Percentiles rank a stretch among this genome's conserved stretches.
Evolutionary conservation across 2,329 filamentous ascomycete species (phyloP).

Genomic region (Paradendryphiella salina): DNA sequence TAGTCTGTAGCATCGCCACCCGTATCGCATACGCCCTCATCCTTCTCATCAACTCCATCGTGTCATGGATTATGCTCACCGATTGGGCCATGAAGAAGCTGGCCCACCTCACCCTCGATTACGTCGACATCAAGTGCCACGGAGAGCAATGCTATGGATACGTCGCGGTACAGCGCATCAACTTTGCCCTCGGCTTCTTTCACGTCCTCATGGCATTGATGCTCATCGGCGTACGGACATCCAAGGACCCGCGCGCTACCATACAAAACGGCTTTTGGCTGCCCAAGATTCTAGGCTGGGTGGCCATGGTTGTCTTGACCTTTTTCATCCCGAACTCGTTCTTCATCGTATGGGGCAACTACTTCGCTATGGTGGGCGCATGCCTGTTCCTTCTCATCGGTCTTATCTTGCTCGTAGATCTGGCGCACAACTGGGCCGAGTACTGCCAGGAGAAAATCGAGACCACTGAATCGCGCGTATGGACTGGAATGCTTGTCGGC

Average conservation of each 20-base stretch:
- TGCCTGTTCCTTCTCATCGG: slow-evolving; percentile 94
- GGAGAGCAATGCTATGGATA: slow-evolving; percentile 92
- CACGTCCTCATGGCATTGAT: slow-evolving; percentile 84
- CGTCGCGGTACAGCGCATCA: slow-evolving; percentile 95
- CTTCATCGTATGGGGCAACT: slow-evolving; percentile 95
- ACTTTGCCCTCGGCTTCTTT: slow-evolving; percentile 94
- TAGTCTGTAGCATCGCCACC: slow-evolving; percentile 74
- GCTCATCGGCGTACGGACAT: slow-evolving; percentile 82
- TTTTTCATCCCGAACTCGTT: slow-evolving; percentile 96
- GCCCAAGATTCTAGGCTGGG: slow-evolving; percentile 89
- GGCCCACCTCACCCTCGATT: slow-evolving; percentile 87
- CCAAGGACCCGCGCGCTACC: slow-evolving; percentile 81
- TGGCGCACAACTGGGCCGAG: slow-evolving; percentile 96
- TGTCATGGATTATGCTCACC: slow-evolving; percentile 99
- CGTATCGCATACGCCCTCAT: slow-evolving; percentile 95
- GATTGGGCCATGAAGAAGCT: slow-evolving; percentile 97
- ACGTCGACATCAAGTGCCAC: slow-evolving; percentile 89
- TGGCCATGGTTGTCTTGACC: slow-evolving; percentile 82
- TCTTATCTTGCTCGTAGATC: slow-evolving; percentile 86
- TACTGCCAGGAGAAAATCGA: slow-evolving; percentile 95
- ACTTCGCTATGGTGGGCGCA: slow-evolving; percentile 82
- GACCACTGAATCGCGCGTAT: slow-evolving; percentile 77
- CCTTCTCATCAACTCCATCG: slow-evolving; percentile 91
- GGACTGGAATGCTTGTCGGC: slow-evolving; percentile 85
- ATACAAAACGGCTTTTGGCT: slow-evolving; percentile 99